A percentile compares a stretch with the other conserved stretches of the same genome.
phyloP scores from a whole-genome alignment of 1,284 basidiomycete species.

The Melampsora americana region DNA sequence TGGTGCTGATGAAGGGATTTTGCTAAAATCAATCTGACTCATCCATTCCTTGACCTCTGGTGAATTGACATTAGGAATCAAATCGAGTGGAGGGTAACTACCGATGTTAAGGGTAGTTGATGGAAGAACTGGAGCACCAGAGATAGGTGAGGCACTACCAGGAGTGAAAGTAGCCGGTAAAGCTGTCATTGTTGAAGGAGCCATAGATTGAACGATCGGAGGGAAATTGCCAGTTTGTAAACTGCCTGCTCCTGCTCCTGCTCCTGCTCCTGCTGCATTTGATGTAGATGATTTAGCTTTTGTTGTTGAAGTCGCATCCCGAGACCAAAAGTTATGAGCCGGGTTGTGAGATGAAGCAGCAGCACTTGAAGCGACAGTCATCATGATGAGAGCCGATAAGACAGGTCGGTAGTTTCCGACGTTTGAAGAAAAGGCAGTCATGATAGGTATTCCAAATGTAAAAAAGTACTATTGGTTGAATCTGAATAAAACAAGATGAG shows the following conservation, averaged over 20 bases:
- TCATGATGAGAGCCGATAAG: no score
- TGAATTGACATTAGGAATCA: slow-evolving; percentile 65
- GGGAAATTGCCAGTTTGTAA: slow-evolving; percentile 25
- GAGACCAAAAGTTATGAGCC: no score
- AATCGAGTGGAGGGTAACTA: slow-evolving; percentile 70
- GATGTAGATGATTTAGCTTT: no score
- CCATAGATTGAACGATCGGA: slow-evolving; percentile 32
- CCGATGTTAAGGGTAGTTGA: slow-evolving; percentile 53
- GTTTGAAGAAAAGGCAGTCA: no score
- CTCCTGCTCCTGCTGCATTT: no score
- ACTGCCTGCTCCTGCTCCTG: neutral
- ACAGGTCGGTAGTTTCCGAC: no score
- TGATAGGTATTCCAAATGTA: no score
- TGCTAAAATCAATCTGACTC: slow-evolving; percentile 54
- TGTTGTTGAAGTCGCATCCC: no score
- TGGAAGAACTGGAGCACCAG: slow-evolving; percentile 66
- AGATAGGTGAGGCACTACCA: slow-evolving; percentile 64
- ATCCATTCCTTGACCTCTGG: slow-evolving; percentile 71
- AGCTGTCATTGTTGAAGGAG: slow-evolving; percentile 60
- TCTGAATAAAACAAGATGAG: no score
- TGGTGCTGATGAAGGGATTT: slow-evolving; percentile 59
- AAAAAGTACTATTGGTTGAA: no score
- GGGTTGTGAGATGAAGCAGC: no score
- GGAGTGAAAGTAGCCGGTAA: slow-evolving; percentile 61
- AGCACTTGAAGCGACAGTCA: no score